Evolutionary conservation across 1,284 basidiomycete species (phyloP), one percentile per base, ranked within the genome.

Genomic region (Sutorius eximius): DNA sequence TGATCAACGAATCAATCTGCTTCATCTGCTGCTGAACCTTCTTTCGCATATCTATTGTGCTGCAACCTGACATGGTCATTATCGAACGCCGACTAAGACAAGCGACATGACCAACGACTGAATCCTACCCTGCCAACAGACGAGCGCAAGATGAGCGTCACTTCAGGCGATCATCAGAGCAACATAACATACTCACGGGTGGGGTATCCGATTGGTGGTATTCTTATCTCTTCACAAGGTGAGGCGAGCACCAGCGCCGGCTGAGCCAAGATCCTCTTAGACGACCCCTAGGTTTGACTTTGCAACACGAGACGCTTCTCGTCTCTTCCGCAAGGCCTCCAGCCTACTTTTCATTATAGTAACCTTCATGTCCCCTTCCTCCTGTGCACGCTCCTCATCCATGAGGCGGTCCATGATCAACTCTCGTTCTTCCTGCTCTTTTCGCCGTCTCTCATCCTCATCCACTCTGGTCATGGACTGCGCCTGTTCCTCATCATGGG

Each of bases 311-410:
- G 74, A 75, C 24, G 74, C 74, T 62, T 80, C 78, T 43, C 86
- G 75, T 66, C 75, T 80, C 66, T 75, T 76, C 64, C 80, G 82
- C 61, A 90, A 69, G 6, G 80, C 77, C 50, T 87, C 86, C 37
- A 91, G 65, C 61, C 77, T 78, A 36, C 73, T 80, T 72, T 86
- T 91, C 72, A 92, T 77, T 44, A 77, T 61, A 12, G 69, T 68
- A 4, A 91, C 89, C 55, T 82, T 83, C 73, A 83, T 83, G 67
- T 92, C 90, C 15, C 88, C 90, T 67, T 92, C 89, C 67, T 92
- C 90, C 74, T 92, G 89, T 24, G 84, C 86, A 52, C 83, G 77
- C 68, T 92, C 89, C 72, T 92, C 89, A 41, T 91, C 89, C 62
- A 90, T 57, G 48, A 92, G 66, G 57, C 87, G 78, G 67, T 91